A percentile compares a stretch with the other conserved stretches of the same genome.
Conservation (phyloP, 345 rosid species). For the Citrus glauca region DNA sequence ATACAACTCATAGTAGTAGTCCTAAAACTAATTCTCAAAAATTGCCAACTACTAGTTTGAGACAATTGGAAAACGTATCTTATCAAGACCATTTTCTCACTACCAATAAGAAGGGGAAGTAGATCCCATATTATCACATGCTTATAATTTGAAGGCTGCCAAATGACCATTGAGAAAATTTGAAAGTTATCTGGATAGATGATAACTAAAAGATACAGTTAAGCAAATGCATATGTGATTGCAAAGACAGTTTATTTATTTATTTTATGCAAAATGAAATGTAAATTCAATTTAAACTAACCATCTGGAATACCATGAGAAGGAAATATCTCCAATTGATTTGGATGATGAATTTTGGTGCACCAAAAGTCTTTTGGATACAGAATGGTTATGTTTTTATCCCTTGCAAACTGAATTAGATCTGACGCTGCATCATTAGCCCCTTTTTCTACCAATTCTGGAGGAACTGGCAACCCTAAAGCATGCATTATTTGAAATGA, state of each 20-base stretch:
- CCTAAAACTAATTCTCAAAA: not conserved
- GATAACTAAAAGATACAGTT: not conserved
- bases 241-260: not conserved
- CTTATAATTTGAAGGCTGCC: not conserved
- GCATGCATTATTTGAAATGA: conserved; percentile 60
- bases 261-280: not conserved
- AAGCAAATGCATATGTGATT: not conserved
- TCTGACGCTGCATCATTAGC: conserved; percentile 43
- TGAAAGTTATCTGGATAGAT: not conserved
- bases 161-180: not conserved
- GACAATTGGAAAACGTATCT: not conserved
- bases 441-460: conserved; percentile 40
- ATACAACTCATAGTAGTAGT: not conserved
- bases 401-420: conserved; percentile 38
- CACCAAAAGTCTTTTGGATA: conserved; percentile 65
- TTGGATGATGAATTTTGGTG: conserved; percentile 21
- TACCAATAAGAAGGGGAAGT: not conserved
- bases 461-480: conserved; percentile 41
- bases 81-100: not conserved
- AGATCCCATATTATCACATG: not conserved
- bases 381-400: conserved; percentile 33
- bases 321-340: conserved; percentile 38
- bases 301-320: conserved; percentile 40
- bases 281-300: conserved; percentile 22
- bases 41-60: not conserved